Percentiles rank a stretch among this genome's conserved stretches.
Evolutionary conservation across 2,329 filamentous ascomycete genomes (phyloP).

Genomic region (Sordariomycetes sp.): DNA sequence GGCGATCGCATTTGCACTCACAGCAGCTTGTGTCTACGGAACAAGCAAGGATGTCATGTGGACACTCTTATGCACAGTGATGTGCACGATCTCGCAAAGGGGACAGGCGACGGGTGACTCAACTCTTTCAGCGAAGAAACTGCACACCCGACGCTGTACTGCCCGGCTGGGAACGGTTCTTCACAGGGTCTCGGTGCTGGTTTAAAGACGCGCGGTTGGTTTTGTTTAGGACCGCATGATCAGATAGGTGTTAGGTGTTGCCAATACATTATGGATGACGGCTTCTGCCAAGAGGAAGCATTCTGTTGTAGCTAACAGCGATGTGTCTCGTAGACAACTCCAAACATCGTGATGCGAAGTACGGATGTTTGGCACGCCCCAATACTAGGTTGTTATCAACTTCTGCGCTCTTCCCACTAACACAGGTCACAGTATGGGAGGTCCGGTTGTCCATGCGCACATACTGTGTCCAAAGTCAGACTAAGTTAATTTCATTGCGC

Average conservation of each 20-base stretch:
- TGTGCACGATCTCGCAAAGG: not conserved
- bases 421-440: too few relatives aligned
- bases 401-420: too few relatives aligned
- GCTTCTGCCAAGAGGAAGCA: not conserved
- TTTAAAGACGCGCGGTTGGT: not conserved
- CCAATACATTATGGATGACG: not conserved
- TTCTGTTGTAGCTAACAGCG: not conserved
- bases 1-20: not conserved
- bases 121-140: not conserved
- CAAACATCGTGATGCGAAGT: too few relatives aligned
- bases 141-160: not conserved
- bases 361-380: too few relatives aligned
- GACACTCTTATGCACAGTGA: not conserved
- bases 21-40: not conserved
- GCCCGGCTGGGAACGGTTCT: not conserved
- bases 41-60: not conserved
- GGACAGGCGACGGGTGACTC: not conserved
- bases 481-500: too few relatives aligned
- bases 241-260: not conserved
- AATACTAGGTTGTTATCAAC: too few relatives aligned
- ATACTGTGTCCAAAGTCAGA: too few relatives aligned
- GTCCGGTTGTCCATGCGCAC: too few relatives aligned
- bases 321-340: not conserved
- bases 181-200: not conserved
- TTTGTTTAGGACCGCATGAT: not conserved